Evolutionary conservation across 169 alveolate genomes (phyloP).

Genomic region (Plasmodium vinckei): DNA sequence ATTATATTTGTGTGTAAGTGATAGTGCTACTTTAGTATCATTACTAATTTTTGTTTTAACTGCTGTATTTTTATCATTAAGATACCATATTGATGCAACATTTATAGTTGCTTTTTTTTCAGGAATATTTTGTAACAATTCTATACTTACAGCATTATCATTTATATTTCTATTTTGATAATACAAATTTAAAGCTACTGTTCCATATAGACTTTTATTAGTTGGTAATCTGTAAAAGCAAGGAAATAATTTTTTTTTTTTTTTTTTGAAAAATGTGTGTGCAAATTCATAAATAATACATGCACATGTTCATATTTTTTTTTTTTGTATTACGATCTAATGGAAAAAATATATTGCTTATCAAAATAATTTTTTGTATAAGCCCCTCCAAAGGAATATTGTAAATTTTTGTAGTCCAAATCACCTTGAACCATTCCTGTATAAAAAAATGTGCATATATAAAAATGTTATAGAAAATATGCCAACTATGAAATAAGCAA

Average conservation of each 20-base stretch:
- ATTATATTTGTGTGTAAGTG: conserved; percentile 55
- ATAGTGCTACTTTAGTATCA: conserved; percentile 50
- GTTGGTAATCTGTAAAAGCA: conserved; percentile 24
- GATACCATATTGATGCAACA: conserved; percentile 62
- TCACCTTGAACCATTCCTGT: conserved; percentile 41
- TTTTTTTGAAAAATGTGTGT: background rate
- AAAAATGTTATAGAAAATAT: background rate
- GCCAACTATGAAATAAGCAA: background rate
- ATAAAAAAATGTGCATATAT: background rate
- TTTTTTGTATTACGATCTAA: conserved; percentile 34
- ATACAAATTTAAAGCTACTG: conserved; percentile 32
- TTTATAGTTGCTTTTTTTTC: conserved; percentile 50
- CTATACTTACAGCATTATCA: conserved; percentile 55
- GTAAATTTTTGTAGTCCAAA: conserved; percentile 40
- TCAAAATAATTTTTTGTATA: conserved; percentile 29
- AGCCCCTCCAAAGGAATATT: conserved; percentile 49
- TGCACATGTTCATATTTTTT: background rate
- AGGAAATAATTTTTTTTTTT: background rate
- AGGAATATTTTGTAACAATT: conserved; percentile 24
- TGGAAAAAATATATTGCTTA: conserved; percentile 43
- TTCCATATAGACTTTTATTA: conserved; percentile 39
- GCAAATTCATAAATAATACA: background rate
- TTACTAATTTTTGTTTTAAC: conserved; percentile 54
- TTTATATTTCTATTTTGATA: conserved; percentile 51
- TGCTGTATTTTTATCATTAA: conserved; percentile 34